phyloP scores from a whole-genome alignment of 441 rosid genomes.

The Populus hybrid region DNA sequence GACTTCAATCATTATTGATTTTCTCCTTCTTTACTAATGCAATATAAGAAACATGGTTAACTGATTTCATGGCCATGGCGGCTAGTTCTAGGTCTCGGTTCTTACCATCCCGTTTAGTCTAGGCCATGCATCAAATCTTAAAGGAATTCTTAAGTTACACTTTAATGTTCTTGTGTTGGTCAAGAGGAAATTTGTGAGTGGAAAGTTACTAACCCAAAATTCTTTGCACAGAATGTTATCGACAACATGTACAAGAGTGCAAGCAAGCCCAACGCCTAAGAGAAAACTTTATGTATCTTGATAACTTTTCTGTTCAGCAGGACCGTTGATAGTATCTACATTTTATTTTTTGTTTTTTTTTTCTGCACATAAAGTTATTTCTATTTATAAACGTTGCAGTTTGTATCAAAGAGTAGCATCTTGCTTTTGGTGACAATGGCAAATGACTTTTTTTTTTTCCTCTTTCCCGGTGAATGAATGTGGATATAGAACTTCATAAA shows the following conservation, averaged over 20 bases:
- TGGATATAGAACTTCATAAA: neutral
- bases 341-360: neutral
- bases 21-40: no score
- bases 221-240: constrained; percentile 45
- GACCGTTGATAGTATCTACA: neutral
- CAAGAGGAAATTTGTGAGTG: neutral
- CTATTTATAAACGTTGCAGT: neutral
- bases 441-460: neutral
- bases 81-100: neutral
- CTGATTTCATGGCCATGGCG: no score
- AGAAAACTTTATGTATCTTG: neutral
- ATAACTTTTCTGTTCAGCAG: neutral
- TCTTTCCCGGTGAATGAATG: constrained; percentile 5
- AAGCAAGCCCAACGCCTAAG: constrained; percentile 39
- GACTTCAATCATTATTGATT: no score
- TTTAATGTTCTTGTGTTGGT: neutral
- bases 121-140: neutral
- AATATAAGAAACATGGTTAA: no score
- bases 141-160: no score
- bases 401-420: neutral
- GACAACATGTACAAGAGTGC: constrained; percentile 69
- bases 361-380: constrained; percentile 20
- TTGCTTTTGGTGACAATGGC: constrained; percentile 5
- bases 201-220: neutral
- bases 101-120: neutral